These are phyloP conservation scores for Geranium rotundifolium DNA, from an alignment of 345 rosid species.

Conservation along the genomic window DNA sequence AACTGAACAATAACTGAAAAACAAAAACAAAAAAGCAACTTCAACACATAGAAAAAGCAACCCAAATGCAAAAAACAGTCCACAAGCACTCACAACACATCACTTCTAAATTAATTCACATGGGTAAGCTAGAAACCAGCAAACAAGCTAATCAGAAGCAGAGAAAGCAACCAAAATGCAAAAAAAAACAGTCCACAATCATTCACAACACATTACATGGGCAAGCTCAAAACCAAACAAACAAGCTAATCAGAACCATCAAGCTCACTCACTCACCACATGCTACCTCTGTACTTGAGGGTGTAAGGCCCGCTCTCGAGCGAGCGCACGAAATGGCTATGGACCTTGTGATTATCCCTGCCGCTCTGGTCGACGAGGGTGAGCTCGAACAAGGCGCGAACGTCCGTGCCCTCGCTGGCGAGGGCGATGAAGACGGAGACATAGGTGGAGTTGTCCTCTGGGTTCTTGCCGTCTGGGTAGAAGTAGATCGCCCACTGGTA, in stretches of 20 bases:
- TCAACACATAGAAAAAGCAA: conserved; percentile 1
- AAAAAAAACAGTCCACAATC: neutral
- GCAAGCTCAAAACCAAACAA: neutral
- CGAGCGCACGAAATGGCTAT: conserved; percentile 82
- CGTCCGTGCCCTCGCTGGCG: conserved; percentile 93
- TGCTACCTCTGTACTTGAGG: conserved; percentile 86
- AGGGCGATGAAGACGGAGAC: conserved; percentile 87
- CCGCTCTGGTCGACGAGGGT: conserved; percentile 79
- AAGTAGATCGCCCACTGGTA: conserved; percentile 91
- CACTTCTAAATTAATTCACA: no score
- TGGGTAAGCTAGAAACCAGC: neutral
- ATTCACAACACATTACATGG: no score
- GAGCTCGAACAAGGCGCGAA: conserved; percentile 75
- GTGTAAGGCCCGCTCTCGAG: conserved; percentile 91
- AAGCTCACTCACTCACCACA: conserved; percentile 44
- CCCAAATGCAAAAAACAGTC: neutral
- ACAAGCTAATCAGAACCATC: no score
- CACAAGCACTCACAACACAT: neutral
- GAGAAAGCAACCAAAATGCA: neutral
- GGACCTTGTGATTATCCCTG: conserved; percentile 76
- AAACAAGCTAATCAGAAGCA: neutral
- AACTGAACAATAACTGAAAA: neutral
- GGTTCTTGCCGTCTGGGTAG: conserved; percentile 85
- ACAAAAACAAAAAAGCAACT: neutral
- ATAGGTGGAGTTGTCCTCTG: conserved; percentile 67